Conservation (phyloP, 116 monocot species). For the Iris pallida region DNA sequence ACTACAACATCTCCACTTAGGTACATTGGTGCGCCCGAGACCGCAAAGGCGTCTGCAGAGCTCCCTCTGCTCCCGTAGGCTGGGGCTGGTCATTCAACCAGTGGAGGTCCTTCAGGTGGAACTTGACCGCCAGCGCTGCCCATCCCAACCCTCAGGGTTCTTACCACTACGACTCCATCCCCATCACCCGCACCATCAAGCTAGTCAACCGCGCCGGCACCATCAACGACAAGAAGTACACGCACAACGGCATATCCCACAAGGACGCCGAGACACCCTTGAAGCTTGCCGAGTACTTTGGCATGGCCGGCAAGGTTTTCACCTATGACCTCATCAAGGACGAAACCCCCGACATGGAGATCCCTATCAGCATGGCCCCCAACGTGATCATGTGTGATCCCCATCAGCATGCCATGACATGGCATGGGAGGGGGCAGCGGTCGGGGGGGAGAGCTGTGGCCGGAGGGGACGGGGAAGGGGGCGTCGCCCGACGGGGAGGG, state of each 20-base stretch:
- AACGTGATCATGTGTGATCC: slow-evolving; percentile 44
- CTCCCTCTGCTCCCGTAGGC: slow-evolving; percentile 22
- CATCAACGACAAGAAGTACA: slow-evolving; percentile 34
- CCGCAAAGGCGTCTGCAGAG: slow-evolving; percentile 3
- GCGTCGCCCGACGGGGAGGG: too few species aligned
- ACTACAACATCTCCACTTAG: slow-evolving; percentile 22
- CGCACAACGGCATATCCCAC: slow-evolving; percentile 49
- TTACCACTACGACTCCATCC: slow-evolving; percentile 55
- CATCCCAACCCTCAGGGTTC: slow-evolving; percentile 64
- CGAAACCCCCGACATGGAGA: slow-evolving; percentile 4
- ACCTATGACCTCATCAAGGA: slow-evolving; percentile 37
- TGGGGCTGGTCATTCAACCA: slow-evolving; percentile 52
- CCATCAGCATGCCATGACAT: too few species aligned
- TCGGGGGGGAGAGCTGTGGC: too few species aligned
- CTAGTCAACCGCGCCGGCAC: slow-evolving; percentile 20
- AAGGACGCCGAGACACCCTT: slow-evolving; percentile 30
- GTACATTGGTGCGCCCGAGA: slow-evolving; percentile 22
- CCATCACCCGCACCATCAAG: slow-evolving; percentile 48
- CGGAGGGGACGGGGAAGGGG: too few species aligned
- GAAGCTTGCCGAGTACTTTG: slow-evolving; percentile 54
- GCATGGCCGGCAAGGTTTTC: slow-evolving; percentile 23
- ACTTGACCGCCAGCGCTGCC: slow-evolving; percentile 57
- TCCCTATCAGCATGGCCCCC: slow-evolving; percentile 7
- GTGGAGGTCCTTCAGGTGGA: slow-evolving; percentile 54
- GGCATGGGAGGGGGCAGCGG: too few species aligned